Base-by-base conservation (phyloP, 2,329 filamentous ascomycete genomes). In the Hymenotorrendiella dingleyae region DNA sequence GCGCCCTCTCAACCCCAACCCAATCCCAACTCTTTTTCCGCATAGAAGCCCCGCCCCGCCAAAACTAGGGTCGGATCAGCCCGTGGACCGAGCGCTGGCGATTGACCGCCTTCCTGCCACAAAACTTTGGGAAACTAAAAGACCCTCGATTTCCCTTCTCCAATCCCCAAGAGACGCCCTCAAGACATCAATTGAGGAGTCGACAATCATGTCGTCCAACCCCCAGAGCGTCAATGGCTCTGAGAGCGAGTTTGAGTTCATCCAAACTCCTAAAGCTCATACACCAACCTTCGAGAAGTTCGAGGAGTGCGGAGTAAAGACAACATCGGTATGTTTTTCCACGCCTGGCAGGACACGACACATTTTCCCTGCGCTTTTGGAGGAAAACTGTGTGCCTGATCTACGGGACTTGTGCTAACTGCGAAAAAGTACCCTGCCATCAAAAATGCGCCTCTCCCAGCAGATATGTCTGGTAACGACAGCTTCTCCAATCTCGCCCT, bases 391-490 rank as follows among this genome's bases (percentile, higher is more conserved):
- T n/a, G n/a, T n/a, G n/a, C n/a, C n/a, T n/a, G n/a, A 54, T 63
- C 52, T 62, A 51, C 53, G 53, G 42, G 50, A 27, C 51, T 50
- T 41, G 36, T 54, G 39, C 55, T 56, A 43, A 53, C 39, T 43
- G 38, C 24, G 47, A 24, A n/a, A 53, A 61, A 94, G 90, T 91
- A 80, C 60, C 84, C 87, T 23, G 70, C 88, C 48, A 97, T 97
- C 70, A 86, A 94, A 64, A 97, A 97, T 79, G 86, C 82, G 36
- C 89, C 93, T 53, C 80, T 97, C 32, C 93, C 93, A 27, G 91
- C 90, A 53, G 93, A 98, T 65, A 86, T 80, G 38, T 71, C 88
- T 39, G 86, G 89, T 53, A 81, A 77, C 65, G 88, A 94, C 55
- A 82, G 72, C 67, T 98, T 97, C 80, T 90, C 84, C 69, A 94